These are phyloP conservation scores for Circinella minor DNA, from an alignment of 371 early-diverging fungal species.

Conservation along the genomic window DNA sequence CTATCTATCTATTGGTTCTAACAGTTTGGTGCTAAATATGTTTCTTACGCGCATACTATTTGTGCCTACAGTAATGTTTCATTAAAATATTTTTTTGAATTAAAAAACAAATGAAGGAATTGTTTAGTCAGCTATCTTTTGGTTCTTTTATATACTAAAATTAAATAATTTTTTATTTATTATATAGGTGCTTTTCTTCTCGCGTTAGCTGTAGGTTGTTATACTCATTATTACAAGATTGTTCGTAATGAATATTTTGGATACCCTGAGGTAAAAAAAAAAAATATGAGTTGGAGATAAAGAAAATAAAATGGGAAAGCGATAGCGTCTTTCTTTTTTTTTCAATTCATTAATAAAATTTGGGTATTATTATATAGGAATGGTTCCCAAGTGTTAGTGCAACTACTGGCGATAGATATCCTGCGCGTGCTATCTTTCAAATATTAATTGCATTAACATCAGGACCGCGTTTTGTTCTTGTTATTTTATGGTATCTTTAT, in stretches of 20 bases:
- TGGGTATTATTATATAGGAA: constrained; percentile 53
- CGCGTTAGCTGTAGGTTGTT: constrained; percentile 70
- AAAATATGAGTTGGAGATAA: not conserved
- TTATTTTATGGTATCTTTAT: constrained; percentile 68
- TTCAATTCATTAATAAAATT: not conserved
- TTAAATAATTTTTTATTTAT: too few species aligned
- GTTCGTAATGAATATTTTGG: constrained; percentile 80
- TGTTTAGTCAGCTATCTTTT: not conserved
- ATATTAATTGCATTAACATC: constrained; percentile 77
- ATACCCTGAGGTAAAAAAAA: constrained; percentile 67
- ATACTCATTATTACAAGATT: constrained; percentile 79
- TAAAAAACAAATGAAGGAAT: not conserved
- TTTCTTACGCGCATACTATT: constrained; percentile 68
- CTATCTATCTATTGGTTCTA: not conserved
- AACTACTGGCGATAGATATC: constrained; percentile 83
- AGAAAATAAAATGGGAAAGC: not conserved
- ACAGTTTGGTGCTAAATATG: constrained; percentile 64
- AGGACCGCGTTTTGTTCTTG: constrained; percentile 71
- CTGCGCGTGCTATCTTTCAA: constrained; percentile 79
- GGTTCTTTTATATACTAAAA: too few species aligned
- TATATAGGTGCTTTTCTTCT: constrained; percentile 70
- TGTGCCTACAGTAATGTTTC: constrained; percentile 63
- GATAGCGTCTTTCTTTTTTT: not conserved
- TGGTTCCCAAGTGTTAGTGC: constrained; percentile 89
- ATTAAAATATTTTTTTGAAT: not conserved